Base-by-base conservation (phyloP, 2,329 filamentous ascomycete species). In the Ceratocystis albifundus region DNA sequence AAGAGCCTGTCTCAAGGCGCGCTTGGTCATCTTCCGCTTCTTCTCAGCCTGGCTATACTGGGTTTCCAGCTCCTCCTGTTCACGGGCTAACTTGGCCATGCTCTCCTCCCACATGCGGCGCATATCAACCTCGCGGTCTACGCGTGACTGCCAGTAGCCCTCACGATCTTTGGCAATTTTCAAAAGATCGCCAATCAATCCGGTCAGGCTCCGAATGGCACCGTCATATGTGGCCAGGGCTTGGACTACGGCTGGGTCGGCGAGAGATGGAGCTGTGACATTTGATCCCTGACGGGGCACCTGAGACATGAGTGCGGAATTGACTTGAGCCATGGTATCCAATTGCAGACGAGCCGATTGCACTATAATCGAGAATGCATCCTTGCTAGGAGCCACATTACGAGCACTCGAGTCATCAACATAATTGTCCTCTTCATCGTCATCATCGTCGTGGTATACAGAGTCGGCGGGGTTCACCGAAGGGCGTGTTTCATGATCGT, bases 101-200 rank as follows among this genome's bases (percentile, higher is more conserved):
- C 92, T 97, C 72, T 99, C 94, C 76, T 99, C 94, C 94, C 94
- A 99, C 85, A 99, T 89, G 68, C 89, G 87, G 46, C 94, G 86
- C 77, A 97, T 88, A 73, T 96, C 90, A 55, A 87, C 87, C 77
- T 99, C 94, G 65, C 91, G 87, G 71, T 96, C 92, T 50, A 99
- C 80, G 15, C 92, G 87, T 74, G 96, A 95, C 75, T 97, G 93
- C 94, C 94, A 99, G 74, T 96, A 96, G 0, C 90, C 86, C 75
- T 99, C 94, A 64, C 95, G 88, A 73, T 99, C 94, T 71, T 89
- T 87, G 7, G 92, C 93, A 72, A 99, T 97, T 63, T 92, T 90
- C 61, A 96, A 80, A 7, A 99, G 80, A 74, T 96, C 91, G 22
- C 89, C 87, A 67, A 97, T 82, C 7, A 97, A 82, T 0, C 85